Percentiles rank a stretch among this genome's conserved stretches.
Evolutionary conservation across 805 yeast species (phyloP).

Genomic region (Schizosaccharomyces japonicus): DNA sequence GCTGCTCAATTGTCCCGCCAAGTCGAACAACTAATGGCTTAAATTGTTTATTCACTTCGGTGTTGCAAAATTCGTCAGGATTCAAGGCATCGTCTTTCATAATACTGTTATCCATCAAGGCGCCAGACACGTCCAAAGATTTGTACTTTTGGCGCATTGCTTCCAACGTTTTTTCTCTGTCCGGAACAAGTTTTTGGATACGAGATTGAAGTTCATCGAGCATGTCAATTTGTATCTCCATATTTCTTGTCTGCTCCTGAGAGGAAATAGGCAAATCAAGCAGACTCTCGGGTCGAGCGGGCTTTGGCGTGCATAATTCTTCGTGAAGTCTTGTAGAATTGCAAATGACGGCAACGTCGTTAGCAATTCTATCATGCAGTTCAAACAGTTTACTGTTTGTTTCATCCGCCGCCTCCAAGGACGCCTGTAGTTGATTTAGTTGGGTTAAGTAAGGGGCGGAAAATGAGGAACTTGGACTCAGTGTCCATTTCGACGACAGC

Average conservation of each 20-base stretch:
- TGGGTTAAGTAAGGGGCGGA: neutral
- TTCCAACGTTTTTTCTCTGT: neutral
- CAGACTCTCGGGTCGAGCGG: neutral
- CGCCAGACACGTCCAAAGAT: neutral
- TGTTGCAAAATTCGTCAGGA: neutral
- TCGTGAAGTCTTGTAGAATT: neutral
- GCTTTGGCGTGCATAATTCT: neutral
- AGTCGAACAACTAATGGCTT: neutral
- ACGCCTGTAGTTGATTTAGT: neutral
- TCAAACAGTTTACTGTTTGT: neutral
- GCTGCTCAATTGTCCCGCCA: neutral
- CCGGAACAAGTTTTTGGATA: neutral
- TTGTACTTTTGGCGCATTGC: neutral
- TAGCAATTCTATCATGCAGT: neutral
- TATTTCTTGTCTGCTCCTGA: neutral
- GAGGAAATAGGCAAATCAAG: neutral
- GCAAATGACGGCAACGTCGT: neutral
- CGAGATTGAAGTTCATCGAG: neutral
- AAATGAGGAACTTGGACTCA: neutral
- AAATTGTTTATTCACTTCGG: neutral
- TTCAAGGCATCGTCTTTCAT: neutral
- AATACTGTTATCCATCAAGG: neutral
- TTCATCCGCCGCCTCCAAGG: neutral
- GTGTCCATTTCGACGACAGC: neutral
- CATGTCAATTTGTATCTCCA: neutral